A percentile compares a stretch with the other conserved stretches of the same genome.
Conservation (phyloP, 192 early-diverging fungal species). For the Globomyces pollinis-pini region DNA sequence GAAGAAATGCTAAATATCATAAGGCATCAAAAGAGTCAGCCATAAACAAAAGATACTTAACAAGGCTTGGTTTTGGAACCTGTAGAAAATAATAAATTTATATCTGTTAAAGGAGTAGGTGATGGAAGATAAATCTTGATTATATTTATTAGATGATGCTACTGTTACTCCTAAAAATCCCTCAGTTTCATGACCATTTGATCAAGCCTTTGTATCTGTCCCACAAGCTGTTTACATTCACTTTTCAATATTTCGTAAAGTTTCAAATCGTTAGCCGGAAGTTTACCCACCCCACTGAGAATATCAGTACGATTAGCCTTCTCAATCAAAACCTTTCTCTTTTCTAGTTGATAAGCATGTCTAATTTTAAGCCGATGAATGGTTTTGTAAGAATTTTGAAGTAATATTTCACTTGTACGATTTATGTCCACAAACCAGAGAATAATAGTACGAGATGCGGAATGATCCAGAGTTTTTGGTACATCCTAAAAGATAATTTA, state of each 20-base stretch:
- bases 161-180: too few relatives aligned
- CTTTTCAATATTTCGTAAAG: not conserved
- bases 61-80: too few relatives aligned
- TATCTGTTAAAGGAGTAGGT: too few relatives aligned
- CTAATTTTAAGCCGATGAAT: slow-evolving; percentile 30
- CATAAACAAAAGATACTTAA: too few relatives aligned
- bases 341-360: slow-evolving; percentile 19
- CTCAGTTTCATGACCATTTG: too few relatives aligned
- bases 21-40: too few relatives aligned
- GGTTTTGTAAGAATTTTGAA: slow-evolving; percentile 26
- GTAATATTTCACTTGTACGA: slow-evolving; percentile 18
- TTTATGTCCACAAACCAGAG: slow-evolving; percentile 34
- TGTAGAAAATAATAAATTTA: too few relatives aligned
- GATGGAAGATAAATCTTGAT: too few relatives aligned
- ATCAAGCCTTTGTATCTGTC: slow-evolving; percentile 22
- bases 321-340: slow-evolving; percentile 25
- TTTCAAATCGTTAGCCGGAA: slow-evolving; percentile 27
- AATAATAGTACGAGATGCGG: slow-evolving; percentile 33
- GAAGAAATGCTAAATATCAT: not conserved
- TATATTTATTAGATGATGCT: too few relatives aligned
- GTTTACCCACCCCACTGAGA: slow-evolving; percentile 14
- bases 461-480: slow-evolving; percentile 36
- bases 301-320: slow-evolving; percentile 36
- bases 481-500: slow-evolving; percentile 37
- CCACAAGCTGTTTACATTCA: slow-evolving; percentile 20